Percentiles rank a stretch among this genome's conserved stretches.
These are phyloP conservation scores for Metschnikowia matae DNA, from an alignment of 805 yeast genomes.

Conservation along the genomic window DNA sequence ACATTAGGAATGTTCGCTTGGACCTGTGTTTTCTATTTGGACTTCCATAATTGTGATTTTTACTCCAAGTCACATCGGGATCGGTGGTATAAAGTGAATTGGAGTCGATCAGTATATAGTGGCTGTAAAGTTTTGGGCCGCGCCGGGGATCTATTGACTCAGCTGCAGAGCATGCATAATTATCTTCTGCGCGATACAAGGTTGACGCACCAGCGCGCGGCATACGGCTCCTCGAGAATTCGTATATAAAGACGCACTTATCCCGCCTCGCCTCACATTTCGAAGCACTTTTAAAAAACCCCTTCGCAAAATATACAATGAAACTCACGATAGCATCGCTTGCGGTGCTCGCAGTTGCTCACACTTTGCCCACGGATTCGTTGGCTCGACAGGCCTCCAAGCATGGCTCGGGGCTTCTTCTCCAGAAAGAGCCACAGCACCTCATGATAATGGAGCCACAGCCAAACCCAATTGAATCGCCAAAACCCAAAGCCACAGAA, in stretches of 20 bases:
- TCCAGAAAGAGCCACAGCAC: background rate
- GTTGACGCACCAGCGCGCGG: background rate
- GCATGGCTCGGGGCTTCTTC: background rate
- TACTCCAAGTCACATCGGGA: too few species aligned
- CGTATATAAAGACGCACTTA: background rate
- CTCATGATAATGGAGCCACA: background rate
- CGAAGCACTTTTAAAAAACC: background rate
- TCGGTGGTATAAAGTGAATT: too few species aligned
- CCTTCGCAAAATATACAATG: constrained; percentile 7
- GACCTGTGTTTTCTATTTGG: too few species aligned
- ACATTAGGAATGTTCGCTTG: too few species aligned
- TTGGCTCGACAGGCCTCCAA: background rate
- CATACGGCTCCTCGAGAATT: background rate
- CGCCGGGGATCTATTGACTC: too few species aligned
- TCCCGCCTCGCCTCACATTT: background rate
- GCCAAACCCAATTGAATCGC: background rate
- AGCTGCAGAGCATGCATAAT: background rate
- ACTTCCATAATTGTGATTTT: too few species aligned
- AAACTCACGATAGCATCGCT: constrained; percentile 18
- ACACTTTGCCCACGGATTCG: constrained; percentile 20
- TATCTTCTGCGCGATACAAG: constrained; percentile 2
- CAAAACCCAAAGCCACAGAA: background rate
- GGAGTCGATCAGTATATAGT: too few species aligned
- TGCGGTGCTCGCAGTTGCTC: constrained; percentile 19
- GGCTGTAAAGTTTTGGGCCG: too few species aligned